Evolutionary conservation across 768 basidiomycete genomes (phyloP), one percentile per base, ranked within the genome.

Genomic region (Tylopilus felleus): DNA sequence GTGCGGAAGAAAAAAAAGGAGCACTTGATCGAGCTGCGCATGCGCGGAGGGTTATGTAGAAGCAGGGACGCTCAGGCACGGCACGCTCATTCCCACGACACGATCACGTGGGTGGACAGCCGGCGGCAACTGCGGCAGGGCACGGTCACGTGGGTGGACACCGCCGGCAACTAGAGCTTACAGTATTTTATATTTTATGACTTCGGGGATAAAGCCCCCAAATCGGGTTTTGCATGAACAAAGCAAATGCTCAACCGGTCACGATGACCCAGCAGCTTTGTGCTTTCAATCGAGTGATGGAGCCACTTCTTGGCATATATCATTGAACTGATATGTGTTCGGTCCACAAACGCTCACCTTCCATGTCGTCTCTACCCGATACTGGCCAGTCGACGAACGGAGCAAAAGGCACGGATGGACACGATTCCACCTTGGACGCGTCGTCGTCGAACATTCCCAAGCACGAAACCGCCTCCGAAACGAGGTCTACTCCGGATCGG

Each of bases 211-310:
- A 17, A 29, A 22, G 21, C 25, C 33, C 19, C 36, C 29, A 19
- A 38, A 58, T 58, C 12, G 19, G 45, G 39, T n/a, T 27, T 22
- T 35, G 28, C 23, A 12, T 10, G 46, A 43, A 63, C 62, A 63
- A 61, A 53, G 59, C 47, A 51, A 40, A 7, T 7, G 17, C 25
- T 14, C 47, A 49, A 9, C 43, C 28, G 38, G 38, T 25, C 51
- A 43, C 46, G 43, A 33, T 36, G 31, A 33, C 51, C 53, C 52
- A 33, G 25, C 36, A 14, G 44, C 63, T 57, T 64, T 64, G 55
- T 65, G 49, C 57, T 42, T 56, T 43, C 31, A 27, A n/a, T n/a
- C n/a, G n/a, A 35, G 14, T 38, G 46, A 23, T 28, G 31, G 53
- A 55, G 51, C 53, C 62, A 64, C 56, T 23, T 19, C 46, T 35